Evolutionary conservation across 2,329 filamentous ascomycete genomes (phyloP).

Genomic region (Penicillium griseofulvum): DNA sequence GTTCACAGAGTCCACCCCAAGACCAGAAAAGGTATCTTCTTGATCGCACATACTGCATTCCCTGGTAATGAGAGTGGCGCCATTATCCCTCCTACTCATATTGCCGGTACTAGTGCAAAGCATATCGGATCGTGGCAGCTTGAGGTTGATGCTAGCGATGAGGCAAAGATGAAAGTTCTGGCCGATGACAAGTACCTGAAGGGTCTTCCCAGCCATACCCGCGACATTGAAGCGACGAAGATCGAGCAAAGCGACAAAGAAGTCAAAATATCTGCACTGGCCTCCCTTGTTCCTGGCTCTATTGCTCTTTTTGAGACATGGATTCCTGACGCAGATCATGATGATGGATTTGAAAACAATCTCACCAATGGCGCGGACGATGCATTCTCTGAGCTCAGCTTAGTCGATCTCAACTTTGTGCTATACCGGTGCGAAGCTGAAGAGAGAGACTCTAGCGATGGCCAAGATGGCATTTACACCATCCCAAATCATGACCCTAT

Average conservation of each 20-base stretch:
- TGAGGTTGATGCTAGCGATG: slow-evolving; percentile 75
- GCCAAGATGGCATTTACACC: slow-evolving; percentile 81
- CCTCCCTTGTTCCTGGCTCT: slow-evolving; percentile 86
- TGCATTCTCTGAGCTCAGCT: slow-evolving; percentile 70
- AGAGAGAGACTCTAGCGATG: slow-evolving; percentile 73
- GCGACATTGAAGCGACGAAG: slow-evolving; percentile 69
- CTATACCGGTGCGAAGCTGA: slow-evolving; percentile 91
- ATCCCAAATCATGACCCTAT: slow-evolving; percentile 81
- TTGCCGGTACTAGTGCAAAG: slow-evolving; percentile 80
- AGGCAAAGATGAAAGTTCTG: slow-evolving; percentile 63
- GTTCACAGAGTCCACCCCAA: slow-evolving; percentile 92
- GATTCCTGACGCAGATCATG: slow-evolving; percentile 84
- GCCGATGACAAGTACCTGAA: slow-evolving; percentile 69
- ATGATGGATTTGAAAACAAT: slow-evolving; percentile 77
- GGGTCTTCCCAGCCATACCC: slow-evolving; percentile 80
- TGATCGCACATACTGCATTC: slow-evolving; percentile 95
- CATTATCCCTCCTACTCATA: slow-evolving; percentile 72
- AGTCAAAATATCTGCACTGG: slow-evolving; percentile 75
- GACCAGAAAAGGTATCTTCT: slow-evolving; percentile 88
- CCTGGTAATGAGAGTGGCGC: slow-evolving; percentile 85
- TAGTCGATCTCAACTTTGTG: slow-evolving; percentile 86
- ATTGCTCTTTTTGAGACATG: slow-evolving; percentile 95
- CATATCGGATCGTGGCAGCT: slow-evolving; percentile 89
- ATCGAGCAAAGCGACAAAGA: slow-evolving; percentile 71
- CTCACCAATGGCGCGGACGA: slow-evolving; percentile 77